Evolutionary conservation across 805 yeast species (phyloP).

Genomic region (Kazachstania africana): DNA sequence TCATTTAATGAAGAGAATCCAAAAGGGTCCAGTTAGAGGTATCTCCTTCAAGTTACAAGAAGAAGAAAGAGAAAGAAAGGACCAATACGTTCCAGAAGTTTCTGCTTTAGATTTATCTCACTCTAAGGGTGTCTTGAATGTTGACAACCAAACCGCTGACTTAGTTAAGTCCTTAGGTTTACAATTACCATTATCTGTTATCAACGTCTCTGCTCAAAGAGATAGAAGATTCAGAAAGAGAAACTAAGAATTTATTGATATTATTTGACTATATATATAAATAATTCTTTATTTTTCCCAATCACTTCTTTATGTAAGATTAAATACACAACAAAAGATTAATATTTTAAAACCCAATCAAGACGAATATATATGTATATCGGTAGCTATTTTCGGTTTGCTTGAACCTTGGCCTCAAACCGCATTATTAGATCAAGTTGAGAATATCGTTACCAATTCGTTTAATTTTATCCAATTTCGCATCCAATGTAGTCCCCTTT

Average conservation of each 20-base stretch:
- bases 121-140: conserved; percentile 92
- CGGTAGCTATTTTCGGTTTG: not conserved
- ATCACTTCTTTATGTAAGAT: not conserved
- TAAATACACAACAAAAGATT: not conserved
- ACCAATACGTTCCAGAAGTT: conserved; percentile 99
- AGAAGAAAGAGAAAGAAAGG: conserved; percentile 99
- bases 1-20: conserved; percentile 99
- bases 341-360: not conserved
- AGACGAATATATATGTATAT: too few species aligned
- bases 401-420: too few species aligned
- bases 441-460: conserved; percentile 33
- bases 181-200: conserved; percentile 76
- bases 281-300: not conserved
- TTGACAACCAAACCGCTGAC: conserved; percentile 93
- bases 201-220: conserved; percentile 82
- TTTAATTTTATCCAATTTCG: conserved; percentile 28
- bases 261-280: not conserved
- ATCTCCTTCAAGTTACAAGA: conserved; percentile 99
- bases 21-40: conserved; percentile 99
- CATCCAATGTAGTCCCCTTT: conserved; percentile 25
- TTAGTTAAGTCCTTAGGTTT: conserved; percentile 90
- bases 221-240: conserved; percentile 88
- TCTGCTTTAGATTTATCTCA: conserved; percentile 97
- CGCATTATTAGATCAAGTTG: too few species aligned
- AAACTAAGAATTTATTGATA: conserved; percentile 33